Conservation (phyloP, 1,284 basidiomycete genomes). For the Fomes fomentarius region DNA sequence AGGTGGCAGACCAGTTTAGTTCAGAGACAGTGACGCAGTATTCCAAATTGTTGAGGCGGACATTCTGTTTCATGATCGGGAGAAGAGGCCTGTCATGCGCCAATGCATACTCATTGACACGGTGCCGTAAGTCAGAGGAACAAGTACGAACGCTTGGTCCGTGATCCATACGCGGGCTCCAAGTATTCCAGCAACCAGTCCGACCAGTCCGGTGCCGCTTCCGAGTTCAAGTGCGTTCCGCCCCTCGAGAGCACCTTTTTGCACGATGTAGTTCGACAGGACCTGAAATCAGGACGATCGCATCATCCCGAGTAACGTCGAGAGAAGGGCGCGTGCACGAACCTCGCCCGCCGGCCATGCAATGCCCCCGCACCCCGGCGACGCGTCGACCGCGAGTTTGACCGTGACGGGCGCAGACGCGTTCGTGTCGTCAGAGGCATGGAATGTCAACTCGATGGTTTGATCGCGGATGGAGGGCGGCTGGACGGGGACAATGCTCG, state of each 20-base stretch:
- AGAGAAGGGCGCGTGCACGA: constrained; percentile 32
- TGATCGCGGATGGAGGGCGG: constrained; percentile 54
- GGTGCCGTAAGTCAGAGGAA: too few species aligned
- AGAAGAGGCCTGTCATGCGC: constrained; percentile 61
- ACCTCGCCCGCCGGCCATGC: constrained; percentile 95
- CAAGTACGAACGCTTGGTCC: constrained; percentile 79
- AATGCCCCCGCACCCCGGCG: constrained; percentile 88
- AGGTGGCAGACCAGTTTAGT: constrained; percentile 70
- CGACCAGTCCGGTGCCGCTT: constrained; percentile 89
- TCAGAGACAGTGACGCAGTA: constrained; percentile 62
- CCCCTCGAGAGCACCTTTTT: constrained; percentile 55
- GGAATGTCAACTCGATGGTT: constrained; percentile 51
- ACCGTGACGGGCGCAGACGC: constrained; percentile 41
- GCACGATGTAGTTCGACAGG: constrained; percentile 72
- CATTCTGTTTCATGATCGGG: constrained; percentile 75
- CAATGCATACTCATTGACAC: too few species aligned
- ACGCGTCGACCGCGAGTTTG: constrained; percentile 70
- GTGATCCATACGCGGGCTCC: constrained; percentile 78
- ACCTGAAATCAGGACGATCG: constrained; percentile 51
- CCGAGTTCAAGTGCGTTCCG: constrained; percentile 83
- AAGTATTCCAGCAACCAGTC: constrained; percentile 77
- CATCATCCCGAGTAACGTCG: constrained; percentile 10
- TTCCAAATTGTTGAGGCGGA: constrained; percentile 62
- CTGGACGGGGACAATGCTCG: constrained; percentile 58
- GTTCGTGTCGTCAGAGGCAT: constrained; percentile 23